phyloP scores from a whole-genome alignment of 805 yeast genomes.

The Saccharomyces mikatae region DNA sequence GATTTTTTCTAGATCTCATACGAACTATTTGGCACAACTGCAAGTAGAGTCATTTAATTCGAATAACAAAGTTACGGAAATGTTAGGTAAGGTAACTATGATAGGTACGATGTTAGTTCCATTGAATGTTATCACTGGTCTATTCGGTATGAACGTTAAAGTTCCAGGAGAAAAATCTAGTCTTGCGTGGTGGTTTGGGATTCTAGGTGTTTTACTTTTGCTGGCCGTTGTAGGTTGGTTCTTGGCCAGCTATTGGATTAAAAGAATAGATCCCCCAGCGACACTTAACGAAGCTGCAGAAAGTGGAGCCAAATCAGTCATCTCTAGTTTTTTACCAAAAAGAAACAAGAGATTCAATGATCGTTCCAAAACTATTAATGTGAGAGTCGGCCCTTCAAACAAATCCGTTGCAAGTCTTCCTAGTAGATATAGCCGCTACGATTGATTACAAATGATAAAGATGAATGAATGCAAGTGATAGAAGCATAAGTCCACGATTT shows the following conservation, averaged over 20 bases:
- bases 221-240: constrained; percentile 35
- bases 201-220: constrained; percentile 44
- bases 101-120: constrained; percentile 89
- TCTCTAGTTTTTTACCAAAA: constrained; percentile 21
- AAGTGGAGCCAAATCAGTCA: constrained; percentile 30
- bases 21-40: constrained; percentile 86
- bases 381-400: constrained; percentile 3
- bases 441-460: constrained; percentile 26
- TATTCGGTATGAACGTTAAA: constrained; percentile 91
- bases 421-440: constrained; percentile 17
- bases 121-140: constrained; percentile 79
- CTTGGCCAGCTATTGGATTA: constrained; percentile 37
- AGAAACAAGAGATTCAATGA: constrained; percentile 4
- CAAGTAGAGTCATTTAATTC: constrained; percentile 89
- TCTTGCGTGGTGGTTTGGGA: constrained; percentile 63
- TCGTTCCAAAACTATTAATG: background rate
- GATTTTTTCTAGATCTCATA: constrained; percentile 84
- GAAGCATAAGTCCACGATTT: background rate
- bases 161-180: constrained; percentile 60
- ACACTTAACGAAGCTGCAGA: constrained; percentile 30
- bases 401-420: constrained; percentile 16
- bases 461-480: background rate
- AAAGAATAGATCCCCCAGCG: constrained; percentile 22
- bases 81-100: constrained; percentile 81
- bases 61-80: constrained; percentile 75